These are phyloP conservation scores for Cutaneotrichosporon sp. DNA, from an alignment of 1,284 basidiomycete genomes.

Conservation along the genomic window DNA sequence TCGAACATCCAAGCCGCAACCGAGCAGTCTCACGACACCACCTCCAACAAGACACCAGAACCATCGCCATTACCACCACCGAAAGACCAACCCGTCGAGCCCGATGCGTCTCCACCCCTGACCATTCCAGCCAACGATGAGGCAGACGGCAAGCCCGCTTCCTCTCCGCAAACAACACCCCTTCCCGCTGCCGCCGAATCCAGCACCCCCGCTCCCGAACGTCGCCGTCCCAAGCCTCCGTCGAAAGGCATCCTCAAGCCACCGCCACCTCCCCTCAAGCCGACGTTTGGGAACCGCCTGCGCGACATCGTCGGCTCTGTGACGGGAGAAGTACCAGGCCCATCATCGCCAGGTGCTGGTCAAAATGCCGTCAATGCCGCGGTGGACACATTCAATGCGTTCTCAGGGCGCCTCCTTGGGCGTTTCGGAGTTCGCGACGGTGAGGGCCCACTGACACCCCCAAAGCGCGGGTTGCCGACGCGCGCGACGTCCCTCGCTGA, in stretches of 20 bases:
- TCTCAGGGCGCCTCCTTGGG: conserved; percentile 31
- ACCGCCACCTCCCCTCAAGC: conserved; percentile 45
- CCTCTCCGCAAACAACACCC: conserved; percentile 3
- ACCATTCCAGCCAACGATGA: neutral
- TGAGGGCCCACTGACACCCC: conserved; percentile 2
- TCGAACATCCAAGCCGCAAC: no score
- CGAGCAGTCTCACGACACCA: no score
- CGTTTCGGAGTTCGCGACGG: conserved; percentile 20
- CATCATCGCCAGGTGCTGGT: conserved; percentile 1
- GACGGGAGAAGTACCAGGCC: conserved; percentile 25
- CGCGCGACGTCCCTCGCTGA: conserved; percentile 1
- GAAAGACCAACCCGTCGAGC: neutral
- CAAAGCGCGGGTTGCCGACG: neutral
- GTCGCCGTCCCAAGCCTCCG: conserved; percentile 39
- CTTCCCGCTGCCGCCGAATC: neutral
- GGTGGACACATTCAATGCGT: conserved; percentile 30
- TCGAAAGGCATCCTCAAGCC: conserved; percentile 48
- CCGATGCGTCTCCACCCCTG: neutral
- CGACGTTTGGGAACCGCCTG: conserved; percentile 41
- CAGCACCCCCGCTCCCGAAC: conserved; percentile 22
- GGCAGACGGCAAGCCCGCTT: conserved; percentile 1
- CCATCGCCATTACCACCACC: neutral
- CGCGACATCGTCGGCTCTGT: conserved; percentile 41
- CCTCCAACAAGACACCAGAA: no score
- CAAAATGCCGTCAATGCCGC: conserved; percentile 19